These are phyloP conservation scores for Sphaerulina vaccinii DNA, from an alignment of 2,329 filamentous ascomycete genomes.

Conservation along the genomic window DNA sequence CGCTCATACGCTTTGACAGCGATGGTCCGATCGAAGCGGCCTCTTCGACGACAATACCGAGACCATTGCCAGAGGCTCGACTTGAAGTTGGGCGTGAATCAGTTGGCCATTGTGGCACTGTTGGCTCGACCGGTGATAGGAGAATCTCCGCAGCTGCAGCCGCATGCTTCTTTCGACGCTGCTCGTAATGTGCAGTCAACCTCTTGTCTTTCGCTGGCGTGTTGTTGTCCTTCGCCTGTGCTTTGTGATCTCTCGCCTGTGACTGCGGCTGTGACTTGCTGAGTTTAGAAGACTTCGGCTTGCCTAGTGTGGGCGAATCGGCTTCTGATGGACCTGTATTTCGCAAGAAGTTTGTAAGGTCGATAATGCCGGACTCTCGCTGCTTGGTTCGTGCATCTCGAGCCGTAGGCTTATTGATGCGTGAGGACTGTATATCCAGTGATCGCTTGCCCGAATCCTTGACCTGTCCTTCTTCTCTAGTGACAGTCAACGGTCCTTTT, in stretches of 20 bases:
- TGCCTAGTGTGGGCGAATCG: conserved; percentile 5
- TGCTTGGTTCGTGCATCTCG: no score
- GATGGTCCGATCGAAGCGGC: conserved; percentile 1
- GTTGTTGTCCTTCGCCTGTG: no score
- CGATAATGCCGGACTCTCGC: conserved; percentile 6
- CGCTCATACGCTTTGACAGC: conserved; percentile 2
- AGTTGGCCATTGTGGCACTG: neutral
- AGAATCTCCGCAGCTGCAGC: conserved; percentile 16
- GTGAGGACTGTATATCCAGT: neutral
- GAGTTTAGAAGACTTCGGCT: conserved; percentile 10
- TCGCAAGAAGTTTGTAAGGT: conserved; percentile 2
- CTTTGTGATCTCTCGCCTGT: no score
- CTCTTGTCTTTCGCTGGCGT: conserved; percentile 15
- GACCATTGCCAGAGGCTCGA: neutral
- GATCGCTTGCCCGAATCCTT: neutral
- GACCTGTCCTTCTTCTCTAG: neutral
- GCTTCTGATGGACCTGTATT: neutral
- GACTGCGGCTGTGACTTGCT: conserved; percentile 4
- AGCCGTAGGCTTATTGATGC: no score
- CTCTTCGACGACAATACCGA: neutral
- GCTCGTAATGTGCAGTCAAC: neutral
- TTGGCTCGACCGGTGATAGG: conserved; percentile 21
- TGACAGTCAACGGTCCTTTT: conserved; percentile 1
- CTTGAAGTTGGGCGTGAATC: neutral
- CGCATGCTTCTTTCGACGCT: conserved; percentile 6